Conservation (phyloP, 139 green algal species). For the Zygnema circumcarinatum region DNA sequence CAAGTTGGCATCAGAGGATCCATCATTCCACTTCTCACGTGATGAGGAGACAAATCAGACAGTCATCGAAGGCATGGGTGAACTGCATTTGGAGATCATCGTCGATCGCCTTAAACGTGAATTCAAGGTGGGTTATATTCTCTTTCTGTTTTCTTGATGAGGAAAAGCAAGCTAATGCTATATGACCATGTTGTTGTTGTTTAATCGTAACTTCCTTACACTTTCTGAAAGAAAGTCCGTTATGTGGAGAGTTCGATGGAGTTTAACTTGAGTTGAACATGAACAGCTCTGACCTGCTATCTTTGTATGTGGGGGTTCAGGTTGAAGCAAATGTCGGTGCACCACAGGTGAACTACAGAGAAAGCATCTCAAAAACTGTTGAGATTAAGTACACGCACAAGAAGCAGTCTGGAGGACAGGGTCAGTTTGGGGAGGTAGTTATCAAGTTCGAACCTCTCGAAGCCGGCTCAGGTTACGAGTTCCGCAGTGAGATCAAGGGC, state of each 20-base stretch:
- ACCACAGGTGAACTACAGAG: slow-evolving; percentile 97
- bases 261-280: too few species aligned
- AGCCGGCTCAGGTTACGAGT: slow-evolving; percentile 92
- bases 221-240: too few species aligned
- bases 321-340: slow-evolving; percentile 58
- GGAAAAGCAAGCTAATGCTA: not conserved
- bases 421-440: slow-evolving; percentile 96
- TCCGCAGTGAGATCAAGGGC: slow-evolving; percentile 96
- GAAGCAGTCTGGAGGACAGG: slow-evolving; percentile 96
- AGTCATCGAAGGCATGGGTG: slow-evolving; percentile 98
- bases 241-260: too few species aligned
- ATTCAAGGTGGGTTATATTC: slow-evolving; percentile 92
- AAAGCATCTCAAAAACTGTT: slow-evolving; percentile 83
- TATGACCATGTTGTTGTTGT: not conserved
- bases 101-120: slow-evolving; percentile 95
- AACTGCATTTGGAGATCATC: slow-evolving; percentile 99
- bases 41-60: slow-evolving; percentile 96
- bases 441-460: slow-evolving; percentile 95
- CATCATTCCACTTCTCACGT: slow-evolving; percentile 91
- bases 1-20: slow-evolving; percentile 98
- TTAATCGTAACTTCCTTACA: too few species aligned
- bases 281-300: too few species aligned
- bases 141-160: not conserved
- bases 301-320: slow-evolving; percentile 22
- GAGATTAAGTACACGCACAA: slow-evolving; percentile 97